Evolutionary conservation across 495 filamentous ascomycete species (phyloP).

Genomic region (Aspergillus diversus): DNA sequence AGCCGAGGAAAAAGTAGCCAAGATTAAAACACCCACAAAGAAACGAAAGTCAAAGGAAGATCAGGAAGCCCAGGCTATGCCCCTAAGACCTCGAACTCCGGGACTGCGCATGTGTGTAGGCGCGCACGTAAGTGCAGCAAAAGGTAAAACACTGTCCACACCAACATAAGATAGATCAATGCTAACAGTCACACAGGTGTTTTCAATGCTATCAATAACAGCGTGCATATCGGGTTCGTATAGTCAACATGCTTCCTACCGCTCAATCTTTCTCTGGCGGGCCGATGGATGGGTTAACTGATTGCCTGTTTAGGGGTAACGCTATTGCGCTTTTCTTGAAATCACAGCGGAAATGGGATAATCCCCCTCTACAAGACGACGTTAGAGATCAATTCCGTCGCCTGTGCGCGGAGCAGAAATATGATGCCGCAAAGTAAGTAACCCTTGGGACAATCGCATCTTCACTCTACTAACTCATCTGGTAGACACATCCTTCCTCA

Average conservation of each 20-base stretch:
- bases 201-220: constrained; percentile 84
- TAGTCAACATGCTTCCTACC: not conserved
- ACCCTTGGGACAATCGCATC: not conserved
- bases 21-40: constrained; percentile 26
- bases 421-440: constrained; percentile 63
- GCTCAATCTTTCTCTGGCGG: too few species aligned
- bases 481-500: constrained; percentile 77
- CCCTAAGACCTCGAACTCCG: constrained; percentile 67
- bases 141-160: constrained; percentile 48
- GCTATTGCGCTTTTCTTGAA: constrained; percentile 94
- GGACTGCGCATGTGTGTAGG: constrained; percentile 83
- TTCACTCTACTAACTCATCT: not conserved
- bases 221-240: constrained; percentile 68
- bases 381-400: constrained; percentile 67
- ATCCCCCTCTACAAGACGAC: constrained; percentile 72
- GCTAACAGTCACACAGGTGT: constrained; percentile 58
- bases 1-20: constrained; percentile 22
- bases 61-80: constrained; percentile 56
- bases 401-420: constrained; percentile 68
- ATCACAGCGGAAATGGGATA: constrained; percentile 93
- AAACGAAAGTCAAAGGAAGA: constrained; percentile 46
- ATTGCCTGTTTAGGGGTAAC: constrained; percentile 63
- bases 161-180: not conserved
- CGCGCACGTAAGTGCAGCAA: constrained; percentile 87
- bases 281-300: not conserved